Base-by-base conservation (phyloP, 2,329 filamentous ascomycete species). In the Calonectria honghensis region DNA sequence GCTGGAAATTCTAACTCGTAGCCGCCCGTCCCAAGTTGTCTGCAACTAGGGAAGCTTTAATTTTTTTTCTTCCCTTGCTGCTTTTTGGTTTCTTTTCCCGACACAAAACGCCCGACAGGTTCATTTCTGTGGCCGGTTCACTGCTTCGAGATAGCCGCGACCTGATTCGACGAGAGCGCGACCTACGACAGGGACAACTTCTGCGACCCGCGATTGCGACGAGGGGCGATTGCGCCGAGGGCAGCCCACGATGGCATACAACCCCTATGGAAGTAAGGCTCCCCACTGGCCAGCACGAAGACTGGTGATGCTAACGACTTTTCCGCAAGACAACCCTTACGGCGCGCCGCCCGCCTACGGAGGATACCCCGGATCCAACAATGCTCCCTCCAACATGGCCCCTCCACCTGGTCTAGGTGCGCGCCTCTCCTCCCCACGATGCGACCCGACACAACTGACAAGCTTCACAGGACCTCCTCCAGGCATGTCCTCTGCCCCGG, bases 391-490 rank as follows among this genome's bases (percentile, higher is more conserved):
- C 72, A 93, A 93, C 74, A 93, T 95, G 91, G 93, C 91, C 78
- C 92, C 93, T 80, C 94, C 94, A 81, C 95, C 95, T 80, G 95
- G 95, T 86, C 92, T 96, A 91, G 94, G 95, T 96, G 90, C 85
- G 91, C 84, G 48, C 48, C 39, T 37, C 50, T 29, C 32, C 20
- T 45, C 29, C 37, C 29, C 73, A 61, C 52, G 63, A 61, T 70
- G 39, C 69, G 27, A 61, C 59, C 4, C n/a, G 16, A 18, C 52
- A 7, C 3, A 16, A 72, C 79, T 80, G 73, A 80, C 74, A 73
- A 9, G 4, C 13, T 29, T 68, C 11, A 0, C 37, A 95, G 94
- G 91, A 85, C 91, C 93, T 85, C 94, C 94, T 83, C 94, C 94
- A 88, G 94, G 94, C 87, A 94, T 95, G 91, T 91, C 93, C 82